phyloP scores from a whole-genome alignment of 2,329 filamentous ascomycete species.

The Plectosphaerella sp. region DNA sequence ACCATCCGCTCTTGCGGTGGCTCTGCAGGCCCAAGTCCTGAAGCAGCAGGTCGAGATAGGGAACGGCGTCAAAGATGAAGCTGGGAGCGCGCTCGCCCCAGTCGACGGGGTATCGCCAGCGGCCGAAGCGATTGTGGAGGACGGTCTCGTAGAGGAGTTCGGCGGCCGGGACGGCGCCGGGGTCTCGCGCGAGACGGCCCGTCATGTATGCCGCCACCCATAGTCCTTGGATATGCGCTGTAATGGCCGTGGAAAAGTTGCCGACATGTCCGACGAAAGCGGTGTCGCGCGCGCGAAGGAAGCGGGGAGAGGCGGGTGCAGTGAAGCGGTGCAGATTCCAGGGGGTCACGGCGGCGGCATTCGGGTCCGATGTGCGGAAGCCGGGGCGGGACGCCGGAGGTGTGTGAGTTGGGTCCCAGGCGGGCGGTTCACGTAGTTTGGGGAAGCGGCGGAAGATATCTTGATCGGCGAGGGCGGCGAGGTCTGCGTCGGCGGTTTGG shows the following conservation, averaged over 20 bases:
- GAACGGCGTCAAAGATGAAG: slow-evolving; percentile 72
- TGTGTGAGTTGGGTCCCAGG: slow-evolving; percentile 39
- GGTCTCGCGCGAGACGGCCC: slow-evolving; percentile 13
- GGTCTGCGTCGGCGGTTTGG: slow-evolving; percentile 27
- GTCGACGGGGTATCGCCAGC: slow-evolving; percentile 64
- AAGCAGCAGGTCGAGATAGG: slow-evolving; percentile 67
- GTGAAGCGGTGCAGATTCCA: slow-evolving; percentile 43
- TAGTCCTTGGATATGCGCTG: slow-evolving; percentile 46
- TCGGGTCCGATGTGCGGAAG: slow-evolving; percentile 22
- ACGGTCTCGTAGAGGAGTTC: slow-evolving; percentile 49
- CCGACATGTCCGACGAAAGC: slow-evolving; percentile 40
- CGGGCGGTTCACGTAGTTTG: slow-evolving; percentile 44
- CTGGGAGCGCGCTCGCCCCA: slow-evolving; percentile 60
- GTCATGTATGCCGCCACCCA: slow-evolving; percentile 64
- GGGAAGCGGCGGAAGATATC: slow-evolving; percentile 52
- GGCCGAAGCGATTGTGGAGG: slow-evolving; percentile 64
- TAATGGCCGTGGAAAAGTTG: slow-evolving; percentile 35
- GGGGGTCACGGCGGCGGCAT: slow-evolving; percentile 26
- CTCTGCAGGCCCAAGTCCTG: slow-evolving; percentile 58
- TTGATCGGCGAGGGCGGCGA: slow-evolving; percentile 40
- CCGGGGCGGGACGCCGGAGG: slow-evolving; percentile 35
- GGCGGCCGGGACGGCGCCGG: slow-evolving; percentile 3
- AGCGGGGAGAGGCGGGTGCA: slow-evolving; percentile 31
- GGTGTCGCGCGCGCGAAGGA: slow-evolving; percentile 33
- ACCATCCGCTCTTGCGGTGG: slow-evolving; percentile 48